Base-by-base conservation (phyloP, 208 protist genomes). In the Leishmania major region DNA sequence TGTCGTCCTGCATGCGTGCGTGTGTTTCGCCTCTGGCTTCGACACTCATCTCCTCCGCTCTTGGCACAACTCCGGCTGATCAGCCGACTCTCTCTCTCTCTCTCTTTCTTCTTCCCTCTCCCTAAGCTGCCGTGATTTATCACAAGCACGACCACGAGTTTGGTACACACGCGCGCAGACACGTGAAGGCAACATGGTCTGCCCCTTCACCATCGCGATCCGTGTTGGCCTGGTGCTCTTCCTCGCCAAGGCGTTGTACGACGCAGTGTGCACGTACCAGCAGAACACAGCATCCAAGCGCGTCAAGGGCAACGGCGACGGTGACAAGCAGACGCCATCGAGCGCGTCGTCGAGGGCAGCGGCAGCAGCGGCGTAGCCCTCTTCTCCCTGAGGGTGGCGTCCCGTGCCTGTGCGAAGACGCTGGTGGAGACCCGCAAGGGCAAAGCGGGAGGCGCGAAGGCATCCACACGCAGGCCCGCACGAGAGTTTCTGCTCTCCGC, bases 141-240 rank as follows among this genome's bases (percentile, higher is more conserved):
- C 5, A 69, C 57, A 51, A 4, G 19, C 40, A 55, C 49, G 49
- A 76, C 37, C 45, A 31, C 25, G 57, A 25, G 13, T 25, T 62
- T 15, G 31, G 47, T 43, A 70, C 64, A 71, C 19, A 31, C 62
- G 6, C 47, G 10, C 25, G 25, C 6, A 59, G 3, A 47, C 60
- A 51, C 43, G 15, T 45, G n/a, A n/a, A 19, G 25, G 25, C 69
- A 40, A 64, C 35, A 83, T 88, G 84, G 75, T 82, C 78, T 92
- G 89, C 81, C 89, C 89, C 45, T 89, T 92, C 67, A 74, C 76
- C 35, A 59, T 88, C 35, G 87, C 76, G 22, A 81, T 92, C 22
- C 87, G 84, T 55, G 78, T 87, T 40, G 83, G 77, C 19, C 70
- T 91, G n/a, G 82, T 75, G 19, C 53, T 82, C 60, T 31, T 90